These are phyloP conservation scores for Chaetomium sp. DNA, from an alignment of 2,329 filamentous ascomycete genomes.

Conservation along the genomic window DNA sequence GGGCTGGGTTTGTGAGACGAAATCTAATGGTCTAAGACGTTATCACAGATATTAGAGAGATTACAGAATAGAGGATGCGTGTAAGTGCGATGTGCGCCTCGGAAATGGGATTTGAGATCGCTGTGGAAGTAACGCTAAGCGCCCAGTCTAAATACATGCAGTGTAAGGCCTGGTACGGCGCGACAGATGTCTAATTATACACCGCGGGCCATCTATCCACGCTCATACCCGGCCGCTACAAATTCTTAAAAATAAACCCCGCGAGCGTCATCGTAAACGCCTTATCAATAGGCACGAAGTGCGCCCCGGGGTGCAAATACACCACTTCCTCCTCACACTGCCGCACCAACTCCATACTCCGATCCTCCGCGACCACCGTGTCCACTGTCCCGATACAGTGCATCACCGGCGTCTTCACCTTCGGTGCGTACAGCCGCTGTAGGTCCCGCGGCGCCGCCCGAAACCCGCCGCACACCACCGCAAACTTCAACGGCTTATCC, in stretches of 20 bases:
- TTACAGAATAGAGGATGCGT: no score
- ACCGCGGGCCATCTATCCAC: neutral
- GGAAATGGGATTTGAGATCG: no score
- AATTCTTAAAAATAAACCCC: constrained; percentile 16
- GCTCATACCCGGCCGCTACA: neutral
- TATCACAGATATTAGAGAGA: no score
- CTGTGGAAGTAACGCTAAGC: no score
- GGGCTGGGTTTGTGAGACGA: no score
- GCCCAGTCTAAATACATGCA: no score
- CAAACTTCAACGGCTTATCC: constrained; percentile 52
- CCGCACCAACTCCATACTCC: constrained; percentile 62
- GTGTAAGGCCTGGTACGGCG: no score
- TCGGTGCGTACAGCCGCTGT: constrained; percentile 65
- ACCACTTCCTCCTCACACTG: constrained; percentile 50
- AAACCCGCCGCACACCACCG: constrained; percentile 73
- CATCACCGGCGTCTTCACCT: constrained; percentile 68
- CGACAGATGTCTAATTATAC: no score
- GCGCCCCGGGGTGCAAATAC: constrained; percentile 75
- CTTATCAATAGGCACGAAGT: constrained; percentile 79
- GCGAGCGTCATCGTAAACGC: constrained; percentile 70
- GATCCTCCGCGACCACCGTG: constrained; percentile 75
- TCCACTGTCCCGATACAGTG: constrained; percentile 81
- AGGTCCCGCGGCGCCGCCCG: constrained; percentile 56
- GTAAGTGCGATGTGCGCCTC: no score
- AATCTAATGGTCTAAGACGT: no score